phyloP scores from a whole-genome alignment of 257 asterid species.

The Fraxinus quadrangulata region DNA sequence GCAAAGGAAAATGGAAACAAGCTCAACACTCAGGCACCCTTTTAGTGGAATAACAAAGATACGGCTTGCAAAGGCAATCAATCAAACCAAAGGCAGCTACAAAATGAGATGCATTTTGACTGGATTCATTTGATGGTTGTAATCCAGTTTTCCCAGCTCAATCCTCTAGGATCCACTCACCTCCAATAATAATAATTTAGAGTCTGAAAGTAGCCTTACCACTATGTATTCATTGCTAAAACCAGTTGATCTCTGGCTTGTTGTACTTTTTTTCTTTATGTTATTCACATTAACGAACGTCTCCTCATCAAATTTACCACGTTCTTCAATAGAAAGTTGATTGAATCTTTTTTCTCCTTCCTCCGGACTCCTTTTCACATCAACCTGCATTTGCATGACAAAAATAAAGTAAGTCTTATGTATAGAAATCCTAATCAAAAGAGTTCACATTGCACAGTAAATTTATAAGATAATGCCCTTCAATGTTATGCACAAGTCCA shows the following conservation, averaged over 20 bases:
- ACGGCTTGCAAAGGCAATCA: background rate
- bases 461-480: background rate
- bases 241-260: conserved; percentile 54
- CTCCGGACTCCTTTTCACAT: conserved; percentile 67
- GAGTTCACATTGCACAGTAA: background rate
- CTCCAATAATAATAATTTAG: conserved; percentile 3
- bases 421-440: background rate
- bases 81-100: background rate
- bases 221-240: conserved; percentile 93
- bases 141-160: background rate
- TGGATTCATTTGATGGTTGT: background rate
- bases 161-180: background rate
- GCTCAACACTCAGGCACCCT: background rate
- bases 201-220: conserved; percentile 48
- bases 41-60: background rate
- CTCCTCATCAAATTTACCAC: conserved; percentile 97
- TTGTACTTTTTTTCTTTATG: conserved; percentile 71
- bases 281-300: conserved; percentile 87
- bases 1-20: background rate
- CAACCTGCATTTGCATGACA: conserved; percentile 60
- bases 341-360: conserved; percentile 83
- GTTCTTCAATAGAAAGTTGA: conserved; percentile 88
- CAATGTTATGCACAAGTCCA: background rate
- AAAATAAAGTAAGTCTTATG: conserved; percentile 20
- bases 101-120: background rate